Percentiles rank a stretch among this genome's conserved stretches.
These are phyloP conservation scores for Boletus patriciae DNA, from an alignment of 768 basidiomycete genomes.

Conservation along the genomic window DNA sequence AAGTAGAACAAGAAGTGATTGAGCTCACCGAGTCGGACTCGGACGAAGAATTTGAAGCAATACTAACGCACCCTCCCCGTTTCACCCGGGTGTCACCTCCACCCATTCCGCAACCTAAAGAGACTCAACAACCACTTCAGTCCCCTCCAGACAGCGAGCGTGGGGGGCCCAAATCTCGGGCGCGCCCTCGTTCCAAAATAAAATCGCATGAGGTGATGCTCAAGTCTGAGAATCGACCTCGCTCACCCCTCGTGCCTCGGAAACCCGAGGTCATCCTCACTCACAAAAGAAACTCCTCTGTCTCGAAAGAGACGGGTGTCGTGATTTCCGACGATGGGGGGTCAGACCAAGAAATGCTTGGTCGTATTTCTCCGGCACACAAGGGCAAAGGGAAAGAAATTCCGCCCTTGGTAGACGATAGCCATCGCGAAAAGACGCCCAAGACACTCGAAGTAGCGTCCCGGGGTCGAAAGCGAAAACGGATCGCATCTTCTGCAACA, in stretches of 20 bases:
- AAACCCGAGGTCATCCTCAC: conserved; percentile 13
- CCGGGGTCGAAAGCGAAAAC: conserved; percentile 27
- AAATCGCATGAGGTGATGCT: neutral
- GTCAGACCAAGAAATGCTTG: conserved; percentile 1
- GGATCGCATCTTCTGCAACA: conserved; percentile 20
- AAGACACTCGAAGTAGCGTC: conserved; percentile 11
- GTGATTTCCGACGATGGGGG: neutral
- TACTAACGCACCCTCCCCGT: conserved; percentile 27
- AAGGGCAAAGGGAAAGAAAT: conserved; percentile 24
- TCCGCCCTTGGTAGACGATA: neutral
- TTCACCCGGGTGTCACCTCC: conserved; percentile 7
- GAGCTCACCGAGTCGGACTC: conserved; percentile 30
- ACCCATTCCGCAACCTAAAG: neutral
- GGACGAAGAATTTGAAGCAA: conserved; percentile 30
- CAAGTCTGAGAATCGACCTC: conserved; percentile 5
- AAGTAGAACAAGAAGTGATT: conserved; percentile 23
- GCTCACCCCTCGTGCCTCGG: neutral
- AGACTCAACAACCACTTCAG: conserved; percentile 10
- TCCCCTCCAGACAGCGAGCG: conserved; percentile 17
- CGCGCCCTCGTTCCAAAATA: conserved; percentile 2
- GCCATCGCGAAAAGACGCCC: conserved; percentile 7
- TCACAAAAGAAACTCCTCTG: conserved; percentile 5
- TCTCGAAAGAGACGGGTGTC: neutral
- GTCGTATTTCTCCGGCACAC: neutral
- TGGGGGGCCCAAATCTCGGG: conserved; percentile 13